These are phyloP conservation scores for Yamadazyma sp. DNA, from an alignment of 1,139 yeast genomes.

Conservation along the genomic window DNA sequence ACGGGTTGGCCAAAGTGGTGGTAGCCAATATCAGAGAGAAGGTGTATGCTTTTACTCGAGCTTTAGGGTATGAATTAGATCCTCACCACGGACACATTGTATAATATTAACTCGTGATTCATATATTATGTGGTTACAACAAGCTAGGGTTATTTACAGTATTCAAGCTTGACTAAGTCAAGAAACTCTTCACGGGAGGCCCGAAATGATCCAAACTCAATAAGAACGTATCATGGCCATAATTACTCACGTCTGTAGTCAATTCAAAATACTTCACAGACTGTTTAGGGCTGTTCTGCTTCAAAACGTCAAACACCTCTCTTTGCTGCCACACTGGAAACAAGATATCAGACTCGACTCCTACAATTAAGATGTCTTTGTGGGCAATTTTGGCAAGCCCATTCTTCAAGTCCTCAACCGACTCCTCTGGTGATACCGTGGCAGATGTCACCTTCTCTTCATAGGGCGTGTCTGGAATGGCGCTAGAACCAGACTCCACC, in stretches of 20 bases:
- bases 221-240: constrained; percentile 89
- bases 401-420: constrained; percentile 55
- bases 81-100: constrained; percentile 55
- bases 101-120: constrained; percentile 20
- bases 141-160: too few relatives aligned
- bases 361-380: constrained; percentile 73
- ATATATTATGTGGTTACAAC: too few relatives aligned
- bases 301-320: constrained; percentile 68
- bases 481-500: not conserved
- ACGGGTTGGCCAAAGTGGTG: constrained; percentile 55
- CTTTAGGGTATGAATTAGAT: constrained; percentile 65
- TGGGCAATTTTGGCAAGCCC: constrained; percentile 68
- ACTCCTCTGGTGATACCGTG: constrained; percentile 49
- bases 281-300: constrained; percentile 23
- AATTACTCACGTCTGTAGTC: constrained; percentile 71
- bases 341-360: constrained; percentile 87
- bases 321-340: constrained; percentile 96
- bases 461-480: constrained; percentile 58
- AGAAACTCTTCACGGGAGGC: constrained; percentile 63
- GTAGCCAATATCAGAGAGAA: constrained; percentile 54
- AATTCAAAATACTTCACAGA: constrained; percentile 66
- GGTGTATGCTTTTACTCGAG: constrained; percentile 47
- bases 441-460: constrained; percentile 44
- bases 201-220: constrained; percentile 80
- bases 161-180: too few relatives aligned